phyloP scores from a whole-genome alignment of 2,329 filamentous ascomycete species.

The Beauveria sp. region DNA sequence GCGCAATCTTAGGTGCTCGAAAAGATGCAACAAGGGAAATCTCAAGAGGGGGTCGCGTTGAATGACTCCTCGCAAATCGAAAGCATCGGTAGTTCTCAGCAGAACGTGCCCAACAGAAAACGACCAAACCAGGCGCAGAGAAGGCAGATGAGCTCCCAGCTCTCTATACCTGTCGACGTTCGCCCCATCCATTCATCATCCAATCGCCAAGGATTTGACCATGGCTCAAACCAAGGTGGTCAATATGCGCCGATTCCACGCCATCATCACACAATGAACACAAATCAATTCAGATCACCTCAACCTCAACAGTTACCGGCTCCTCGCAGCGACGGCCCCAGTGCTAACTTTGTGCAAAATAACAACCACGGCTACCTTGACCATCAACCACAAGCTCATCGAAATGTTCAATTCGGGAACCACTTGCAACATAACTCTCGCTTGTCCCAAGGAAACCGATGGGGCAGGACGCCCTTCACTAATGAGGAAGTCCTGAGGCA shows the following conservation, averaged over 20 bases:
- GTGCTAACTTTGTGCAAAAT: not conserved
- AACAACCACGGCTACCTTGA: not conserved
- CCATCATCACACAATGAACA: not conserved
- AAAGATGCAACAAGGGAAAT: not conserved
- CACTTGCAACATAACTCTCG: slow-evolving; percentile 13
- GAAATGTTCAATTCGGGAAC: slow-evolving; percentile 16
- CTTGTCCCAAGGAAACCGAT: slow-evolving; percentile 16
- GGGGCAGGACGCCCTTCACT: slow-evolving; percentile 23
- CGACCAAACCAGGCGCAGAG: slow-evolving; percentile 57
- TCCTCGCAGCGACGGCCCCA: not conserved
- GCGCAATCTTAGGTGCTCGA: not conserved
- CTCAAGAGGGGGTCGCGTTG: slow-evolving; percentile 21
- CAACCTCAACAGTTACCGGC: not conserved
- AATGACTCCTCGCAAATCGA: slow-evolving; percentile 29
- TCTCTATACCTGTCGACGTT: slow-evolving; percentile 48
- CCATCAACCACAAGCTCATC: not conserved
- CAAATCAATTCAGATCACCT: not conserved
- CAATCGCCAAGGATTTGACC: slow-evolving; percentile 22
- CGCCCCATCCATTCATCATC: slow-evolving; percentile 25
- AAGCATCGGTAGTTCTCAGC: not conserved
- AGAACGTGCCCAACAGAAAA: slow-evolving; percentile 28
- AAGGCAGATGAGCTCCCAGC: slow-evolving; percentile 53
- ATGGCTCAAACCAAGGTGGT: slow-evolving; percentile 16
- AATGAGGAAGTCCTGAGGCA: slow-evolving; percentile 43
- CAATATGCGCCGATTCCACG: not conserved